Evolutionary conservation across 352 stramenopile genomes (phyloP).

Genomic region (Globisporangium parvum): DNA sequence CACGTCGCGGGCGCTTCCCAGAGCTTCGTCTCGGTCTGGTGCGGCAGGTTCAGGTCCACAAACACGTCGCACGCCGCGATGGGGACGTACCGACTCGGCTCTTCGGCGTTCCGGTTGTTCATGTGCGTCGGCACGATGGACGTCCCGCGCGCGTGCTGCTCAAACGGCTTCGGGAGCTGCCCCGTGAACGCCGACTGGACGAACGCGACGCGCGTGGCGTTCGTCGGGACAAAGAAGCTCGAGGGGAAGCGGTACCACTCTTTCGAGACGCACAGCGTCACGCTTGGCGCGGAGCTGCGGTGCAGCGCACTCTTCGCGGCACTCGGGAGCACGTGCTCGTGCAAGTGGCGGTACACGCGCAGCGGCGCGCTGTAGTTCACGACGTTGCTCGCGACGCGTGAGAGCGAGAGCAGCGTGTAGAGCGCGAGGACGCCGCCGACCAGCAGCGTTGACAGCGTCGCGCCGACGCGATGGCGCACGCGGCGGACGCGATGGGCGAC

Average conservation of each 20-base stretch:
- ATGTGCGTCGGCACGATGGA: constrained; percentile 71
- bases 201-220: constrained; percentile 81
- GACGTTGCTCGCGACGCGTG: constrained; percentile 56
- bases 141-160: constrained; percentile 51
- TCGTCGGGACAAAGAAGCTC: constrained; percentile 93
- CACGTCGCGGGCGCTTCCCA: constrained; percentile 49
- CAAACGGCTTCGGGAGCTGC: constrained; percentile 92
- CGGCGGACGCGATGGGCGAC: constrained; percentile 30
- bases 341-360: constrained; percentile 63
- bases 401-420: constrained; percentile 50
- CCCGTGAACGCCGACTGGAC: constrained; percentile 91
- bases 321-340: constrained; percentile 51
- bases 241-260: constrained; percentile 98
- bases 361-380: constrained; percentile 71
- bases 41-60: constrained; percentile 77
- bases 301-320: constrained; percentile 18
- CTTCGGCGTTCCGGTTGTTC: constrained; percentile 93
- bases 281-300: background rate
- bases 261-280: constrained; percentile 91
- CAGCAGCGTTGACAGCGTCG: constrained; percentile 13
- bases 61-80: constrained; percentile 85
- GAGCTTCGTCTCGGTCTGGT: constrained; percentile 59
- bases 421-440: constrained; percentile 36
- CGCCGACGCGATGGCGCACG: background rate
- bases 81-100: constrained; percentile 82